phyloP scores from a whole-genome alignment of 176 grass and related monocot genomes.

The Puya raimondii region DNA sequence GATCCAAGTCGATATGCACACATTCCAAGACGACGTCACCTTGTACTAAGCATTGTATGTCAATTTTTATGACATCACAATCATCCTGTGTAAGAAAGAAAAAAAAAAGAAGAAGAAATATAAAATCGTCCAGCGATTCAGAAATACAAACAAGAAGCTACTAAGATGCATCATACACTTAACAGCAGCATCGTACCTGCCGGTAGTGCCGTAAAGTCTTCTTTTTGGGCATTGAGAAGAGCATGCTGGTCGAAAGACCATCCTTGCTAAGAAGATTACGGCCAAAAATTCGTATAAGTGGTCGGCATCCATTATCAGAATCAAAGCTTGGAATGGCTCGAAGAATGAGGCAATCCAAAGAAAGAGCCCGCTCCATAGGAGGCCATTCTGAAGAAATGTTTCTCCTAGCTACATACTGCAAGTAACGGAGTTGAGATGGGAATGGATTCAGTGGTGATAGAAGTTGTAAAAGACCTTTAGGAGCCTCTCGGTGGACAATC shows the following conservation, averaged over 20 bases:
- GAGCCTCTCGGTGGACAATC: slow-evolving; percentile 77
- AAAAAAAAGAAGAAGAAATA: slow-evolving; percentile 3
- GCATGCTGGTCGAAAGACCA: slow-evolving; percentile 38
- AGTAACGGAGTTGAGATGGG: slow-evolving; percentile 85
- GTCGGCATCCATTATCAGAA: slow-evolving; percentile 81
- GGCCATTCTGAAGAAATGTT: slow-evolving; percentile 89
- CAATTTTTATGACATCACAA: slow-evolving; percentile 96
- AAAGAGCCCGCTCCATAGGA: slow-evolving; percentile 72
- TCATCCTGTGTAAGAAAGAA: slow-evolving; percentile 54
- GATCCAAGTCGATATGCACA: slow-evolving; percentile 93
- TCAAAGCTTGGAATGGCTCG: slow-evolving; percentile 84
- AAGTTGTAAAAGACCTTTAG: slow-evolving; percentile 88
- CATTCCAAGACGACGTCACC: slow-evolving; percentile 97
- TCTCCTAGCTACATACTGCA: slow-evolving; percentile 94
- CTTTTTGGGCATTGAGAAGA: slow-evolving; percentile 91
- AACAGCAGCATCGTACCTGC: slow-evolving; percentile 42
- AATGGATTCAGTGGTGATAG: slow-evolving; percentile 90
- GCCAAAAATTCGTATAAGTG: slow-evolving; percentile 82
- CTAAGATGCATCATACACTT: slow-evolving; percentile 14
- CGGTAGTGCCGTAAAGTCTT: slow-evolving; percentile 78
- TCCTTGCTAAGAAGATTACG: slow-evolving; percentile 62
- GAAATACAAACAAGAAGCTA: slow-evolving; percentile 16
- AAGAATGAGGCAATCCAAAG: slow-evolving; percentile 97
- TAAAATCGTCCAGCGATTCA: neutral
- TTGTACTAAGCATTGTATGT: slow-evolving; percentile 94